phyloP scores from a whole-genome alignment of 371 early-diverging fungal species.

The Dentiscutata heterogama region DNA sequence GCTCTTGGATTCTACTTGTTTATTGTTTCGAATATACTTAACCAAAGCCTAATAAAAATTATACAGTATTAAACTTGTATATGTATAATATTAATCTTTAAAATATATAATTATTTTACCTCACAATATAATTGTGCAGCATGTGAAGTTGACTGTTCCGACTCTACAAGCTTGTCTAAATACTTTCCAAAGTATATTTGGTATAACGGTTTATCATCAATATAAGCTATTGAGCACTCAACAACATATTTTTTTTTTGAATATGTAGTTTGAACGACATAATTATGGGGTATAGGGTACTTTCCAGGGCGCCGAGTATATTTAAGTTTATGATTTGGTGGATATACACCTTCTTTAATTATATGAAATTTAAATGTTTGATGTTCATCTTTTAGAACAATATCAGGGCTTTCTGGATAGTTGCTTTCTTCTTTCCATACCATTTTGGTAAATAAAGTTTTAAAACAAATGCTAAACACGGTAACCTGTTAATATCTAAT shows the following conservation, averaged over 20 bases:
- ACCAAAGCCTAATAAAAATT: not conserved
- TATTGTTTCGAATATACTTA: not conserved
- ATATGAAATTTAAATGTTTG: not conserved
- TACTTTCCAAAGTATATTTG: not conserved
- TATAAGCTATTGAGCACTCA: not conserved
- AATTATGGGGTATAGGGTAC: not conserved
- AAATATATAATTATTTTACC: conserved; percentile 4
- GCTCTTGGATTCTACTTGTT: not conserved
- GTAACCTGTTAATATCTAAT: too few relatives aligned
- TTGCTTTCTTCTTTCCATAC: too few relatives aligned
- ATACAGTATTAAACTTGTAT: not conserved
- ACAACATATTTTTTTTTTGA: not conserved
- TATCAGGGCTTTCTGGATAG: too few relatives aligned
- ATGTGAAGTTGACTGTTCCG: not conserved
- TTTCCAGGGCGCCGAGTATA: not conserved
- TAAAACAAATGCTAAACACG: too few relatives aligned
- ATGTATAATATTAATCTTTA: not conserved
- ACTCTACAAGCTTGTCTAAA: not conserved
- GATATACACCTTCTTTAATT: not conserved
- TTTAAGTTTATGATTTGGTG: not conserved
- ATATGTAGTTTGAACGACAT: not conserved
- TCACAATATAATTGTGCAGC: not conserved
- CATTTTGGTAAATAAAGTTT: too few relatives aligned
- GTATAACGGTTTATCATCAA: not conserved
- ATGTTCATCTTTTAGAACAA: too few relatives aligned